Base-by-base conservation (phyloP, 208 protist genomes). In the Acanthamoeba royreba region DNA sequence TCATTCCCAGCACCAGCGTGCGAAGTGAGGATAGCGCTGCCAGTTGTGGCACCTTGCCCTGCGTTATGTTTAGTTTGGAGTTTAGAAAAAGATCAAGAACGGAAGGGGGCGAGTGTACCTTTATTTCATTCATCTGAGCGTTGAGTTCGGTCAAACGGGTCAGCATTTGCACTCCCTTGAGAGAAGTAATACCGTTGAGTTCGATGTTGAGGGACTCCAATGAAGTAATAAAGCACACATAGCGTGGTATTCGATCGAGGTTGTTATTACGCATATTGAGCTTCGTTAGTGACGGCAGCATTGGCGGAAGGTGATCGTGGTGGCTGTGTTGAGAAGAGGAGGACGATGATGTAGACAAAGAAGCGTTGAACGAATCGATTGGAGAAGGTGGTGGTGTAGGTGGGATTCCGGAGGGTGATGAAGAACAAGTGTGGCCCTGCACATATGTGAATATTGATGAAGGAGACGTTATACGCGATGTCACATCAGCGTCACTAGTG, bases 231-330 rank as follows among this genome's bases (percentile, higher is more conserved):
- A 28, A 63, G 49, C 79, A 88, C 47, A 88, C 79, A 35, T 63
- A 88, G 79, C 79, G 79, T 19, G 79, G 79, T 8, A 88, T 61
- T 22, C 79, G 79, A 28, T 88, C 79, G 11, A 88, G 79, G 45
- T 88, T 88, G 45, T 88, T 88, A 46, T 88, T 88, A 0, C 79
- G 38, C n/a, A 88, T 40, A n/a, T 35, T 88, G 40, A 88, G 79
- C 47, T 31, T 11, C 79, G 17, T 52, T 35, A 88, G n/a, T 22
- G 79, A 88, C 45, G 79, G 79, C 43, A 88, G 8, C 79, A 88
- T 61, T 1, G 43, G 79, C 13, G 79, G 47, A 7, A 63, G 3
- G 11, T 58, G n/a, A n/a, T n/a, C n/a, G n/a, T n/a, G n/a, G n/a
- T n/a, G n/a, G 47, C 25, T 25, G 17, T 46, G 47, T 31, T 17